These are phyloP conservation scores for Spatholobus suberectus DNA, from an alignment of 306 rosid genomes.

Conservation along the genomic window DNA sequence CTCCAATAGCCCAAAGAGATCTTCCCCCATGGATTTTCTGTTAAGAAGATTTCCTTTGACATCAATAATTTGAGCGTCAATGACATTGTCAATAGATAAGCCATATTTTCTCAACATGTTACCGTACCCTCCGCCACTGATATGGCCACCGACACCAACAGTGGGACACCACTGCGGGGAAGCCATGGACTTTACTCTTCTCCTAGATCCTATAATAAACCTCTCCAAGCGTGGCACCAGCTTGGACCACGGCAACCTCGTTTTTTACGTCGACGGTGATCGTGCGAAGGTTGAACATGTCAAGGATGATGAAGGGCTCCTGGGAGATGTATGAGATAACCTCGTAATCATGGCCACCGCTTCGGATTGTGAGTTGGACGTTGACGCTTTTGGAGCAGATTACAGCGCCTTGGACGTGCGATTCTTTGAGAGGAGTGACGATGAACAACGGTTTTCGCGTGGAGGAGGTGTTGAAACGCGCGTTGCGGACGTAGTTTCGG, in stretches of 20 bases:
- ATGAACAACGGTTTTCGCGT: constrained; percentile 41
- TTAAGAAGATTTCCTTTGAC: constrained; percentile 39
- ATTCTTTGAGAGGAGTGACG: constrained; percentile 29
- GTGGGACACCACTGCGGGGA: constrained; percentile 51
- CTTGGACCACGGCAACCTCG: constrained; percentile 32
- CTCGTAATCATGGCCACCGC: constrained; percentile 57
- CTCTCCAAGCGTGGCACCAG: constrained; percentile 48
- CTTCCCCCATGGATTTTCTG: constrained; percentile 50
- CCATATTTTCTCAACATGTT: constrained; percentile 43
- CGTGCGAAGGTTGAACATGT: constrained; percentile 37
- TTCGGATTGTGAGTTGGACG: constrained; percentile 33
- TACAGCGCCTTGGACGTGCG: constrained; percentile 44
- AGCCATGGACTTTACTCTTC: constrained; percentile 49
- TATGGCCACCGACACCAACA: constrained; percentile 43
- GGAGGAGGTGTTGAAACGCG: constrained; percentile 44
- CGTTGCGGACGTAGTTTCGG: constrained; percentile 43
- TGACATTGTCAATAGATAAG: constrained; percentile 33
- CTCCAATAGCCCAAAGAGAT: constrained; percentile 49
- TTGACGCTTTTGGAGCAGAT: constrained; percentile 32
- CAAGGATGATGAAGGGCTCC: constrained; percentile 45
- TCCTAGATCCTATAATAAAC: constrained; percentile 44
- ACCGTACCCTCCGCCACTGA: constrained; percentile 52
- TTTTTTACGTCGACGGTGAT: constrained; percentile 25
- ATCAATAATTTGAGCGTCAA: constrained; percentile 49
- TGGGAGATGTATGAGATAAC: constrained; percentile 37